Conservation (phyloP, 2,329 filamentous ascomycete species). For the Ampelomyces quisqualis region DNA sequence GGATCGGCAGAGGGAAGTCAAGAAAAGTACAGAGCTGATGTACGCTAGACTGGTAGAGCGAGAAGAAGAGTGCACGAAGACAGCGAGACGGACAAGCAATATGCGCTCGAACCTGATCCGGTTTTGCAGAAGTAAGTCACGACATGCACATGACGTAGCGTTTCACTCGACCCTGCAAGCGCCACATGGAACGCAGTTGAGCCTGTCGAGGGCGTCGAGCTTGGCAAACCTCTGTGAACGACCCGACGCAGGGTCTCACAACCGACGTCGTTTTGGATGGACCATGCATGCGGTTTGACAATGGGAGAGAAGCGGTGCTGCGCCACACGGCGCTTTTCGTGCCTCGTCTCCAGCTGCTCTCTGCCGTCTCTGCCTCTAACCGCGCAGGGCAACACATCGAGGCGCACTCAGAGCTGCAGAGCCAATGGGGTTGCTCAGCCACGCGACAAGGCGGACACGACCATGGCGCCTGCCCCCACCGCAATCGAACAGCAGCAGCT, state of each 20-base stretch:
- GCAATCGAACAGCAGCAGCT: constrained; percentile 20
- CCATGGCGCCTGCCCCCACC: constrained; percentile 30
- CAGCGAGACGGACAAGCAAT: constrained; percentile 5
- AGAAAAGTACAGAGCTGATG: too few species aligned
- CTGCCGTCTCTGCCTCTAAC: too few species aligned
- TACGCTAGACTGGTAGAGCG: constrained; percentile 4
- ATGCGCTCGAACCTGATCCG: constrained; percentile 8
- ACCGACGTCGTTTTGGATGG: too few species aligned
- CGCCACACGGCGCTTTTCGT: constrained; percentile 1
- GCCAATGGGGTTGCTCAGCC: constrained; percentile 13
- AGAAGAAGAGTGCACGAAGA: constrained; percentile 1
- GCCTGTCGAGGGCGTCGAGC: too few species aligned
- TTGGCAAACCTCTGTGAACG: neutral
- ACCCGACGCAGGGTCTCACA: constrained; percentile 2
- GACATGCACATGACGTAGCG: constrained; percentile 20
- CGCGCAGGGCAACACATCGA: constrained; percentile 7
- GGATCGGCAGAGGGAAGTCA: constrained; percentile 2
- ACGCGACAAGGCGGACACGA: constrained; percentile 28
- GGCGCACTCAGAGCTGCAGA: constrained; percentile 20
- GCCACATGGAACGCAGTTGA: too few species aligned
- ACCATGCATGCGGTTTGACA: too few species aligned
- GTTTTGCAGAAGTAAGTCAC: constrained; percentile 14
- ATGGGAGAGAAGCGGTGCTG: neutral
- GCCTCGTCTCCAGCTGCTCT: constrained; percentile 3
- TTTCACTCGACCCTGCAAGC: too few species aligned